Evolutionary conservation across 345 rosid genomes (phyloP), one percentile per base, ranked within the genome.

Genomic region (Eucalyptus paniculata): DNA sequence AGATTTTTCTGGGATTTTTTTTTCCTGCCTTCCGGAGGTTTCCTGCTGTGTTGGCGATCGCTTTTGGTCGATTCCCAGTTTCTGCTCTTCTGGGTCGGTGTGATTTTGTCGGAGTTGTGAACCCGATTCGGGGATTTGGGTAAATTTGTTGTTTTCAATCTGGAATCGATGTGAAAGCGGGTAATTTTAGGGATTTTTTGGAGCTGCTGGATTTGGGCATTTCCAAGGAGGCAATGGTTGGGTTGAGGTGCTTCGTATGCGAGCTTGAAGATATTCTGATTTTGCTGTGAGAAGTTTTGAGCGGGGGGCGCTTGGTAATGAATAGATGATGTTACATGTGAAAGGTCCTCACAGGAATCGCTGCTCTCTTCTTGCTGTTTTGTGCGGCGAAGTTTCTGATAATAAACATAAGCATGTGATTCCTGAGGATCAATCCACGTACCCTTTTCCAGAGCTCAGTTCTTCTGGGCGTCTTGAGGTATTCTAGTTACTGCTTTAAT

Each of bases 401-500:
- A 87, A 81, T 87, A 94, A 92, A 92, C 95, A 90, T 91, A 95
- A 92, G 93, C 92, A 88, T 82, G 90, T 82, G 47, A 91, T 83
- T 86, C 58, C 93, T 72, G 94, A 92, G 93, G 95, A 91, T 92
- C 93, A 92, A 62, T 92, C 91, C 82, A 93, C 88, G 49, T 98
- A 95, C 90, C 99, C 99, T 86, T 92, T 96, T 91, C 98, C 99
- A 21, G 97, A 95, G 91, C 96, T 98, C 86, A 89, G 93, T 88
- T 96, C 99, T 89, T 94, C 94, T 34, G 99, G 99, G 86, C 96
- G 98, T 82, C 95, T 98, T 17, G 97, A 98, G 97, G 99, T 96
- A 89, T 86, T 80, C 65, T 49, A 23, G 45, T 90, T 28, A 90
- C 81, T 34, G 67, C 28, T 37, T 54, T 42, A 49, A 24, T 88